phyloP scores from a whole-genome alignment of 116 monocot genomes.

The Zostera marina region DNA sequence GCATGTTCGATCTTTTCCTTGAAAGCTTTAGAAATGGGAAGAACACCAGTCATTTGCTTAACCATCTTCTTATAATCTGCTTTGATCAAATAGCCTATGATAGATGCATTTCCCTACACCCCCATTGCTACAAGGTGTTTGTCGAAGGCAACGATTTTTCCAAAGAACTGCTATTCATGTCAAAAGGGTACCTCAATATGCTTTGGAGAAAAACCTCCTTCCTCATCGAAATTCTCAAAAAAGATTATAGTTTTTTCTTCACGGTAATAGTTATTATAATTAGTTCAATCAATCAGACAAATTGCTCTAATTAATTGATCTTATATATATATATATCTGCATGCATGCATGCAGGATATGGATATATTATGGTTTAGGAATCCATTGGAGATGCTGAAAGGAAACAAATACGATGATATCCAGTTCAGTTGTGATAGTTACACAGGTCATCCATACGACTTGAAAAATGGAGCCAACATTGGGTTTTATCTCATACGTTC shows the following conservation, averaged over 20 bases:
- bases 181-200: constrained; percentile 31
- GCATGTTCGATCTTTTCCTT: constrained; percentile 70
- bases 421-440: constrained; percentile 41
- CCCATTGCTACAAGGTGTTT: constrained; percentile 40
- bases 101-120: constrained; percentile 22
- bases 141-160: constrained; percentile 27
- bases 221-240: constrained; percentile 41
- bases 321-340: not conserved
- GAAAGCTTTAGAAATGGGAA: constrained; percentile 25
- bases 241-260: constrained; percentile 62
- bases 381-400: constrained; percentile 25
- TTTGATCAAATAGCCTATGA: constrained; percentile 29
- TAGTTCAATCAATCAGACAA: not conserved
- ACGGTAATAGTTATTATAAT: constrained; percentile 22
- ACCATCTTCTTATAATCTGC: constrained; percentile 42
- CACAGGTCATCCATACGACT: constrained; percentile 15
- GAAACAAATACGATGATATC: constrained; percentile 26
- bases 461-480: constrained; percentile 30
- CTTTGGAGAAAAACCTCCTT: constrained; percentile 53
- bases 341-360: constrained; percentile 31
- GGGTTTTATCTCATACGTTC: constrained; percentile 52
- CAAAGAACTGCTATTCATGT: constrained; percentile 33
- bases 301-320: too few species aligned
- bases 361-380: constrained; percentile 65
- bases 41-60: constrained; percentile 20